A percentile compares a stretch with the other conserved stretches of the same genome.
phyloP scores from a whole-genome alignment of 495 filamentous ascomycete genomes.

The Collariella sp. region DNA sequence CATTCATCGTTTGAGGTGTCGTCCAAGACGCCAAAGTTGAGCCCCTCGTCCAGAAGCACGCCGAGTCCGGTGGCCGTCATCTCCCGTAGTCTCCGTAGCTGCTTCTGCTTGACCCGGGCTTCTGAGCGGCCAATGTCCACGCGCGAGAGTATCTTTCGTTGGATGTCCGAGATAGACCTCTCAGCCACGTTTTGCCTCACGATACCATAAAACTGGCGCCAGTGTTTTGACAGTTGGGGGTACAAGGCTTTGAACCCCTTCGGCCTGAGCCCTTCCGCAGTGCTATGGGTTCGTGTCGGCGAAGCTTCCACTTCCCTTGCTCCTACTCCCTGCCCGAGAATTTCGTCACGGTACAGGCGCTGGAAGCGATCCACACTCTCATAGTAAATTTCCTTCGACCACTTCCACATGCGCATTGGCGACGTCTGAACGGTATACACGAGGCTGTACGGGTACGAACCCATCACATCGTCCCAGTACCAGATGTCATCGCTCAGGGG shows the following conservation, averaged over 20 bases:
- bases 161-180: constrained; percentile 51
- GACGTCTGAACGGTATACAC: constrained; percentile 77
- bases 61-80: constrained; percentile 81
- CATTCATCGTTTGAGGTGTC: constrained; percentile 49
- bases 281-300: not conserved
- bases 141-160: constrained; percentile 55
- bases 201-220: constrained; percentile 73
- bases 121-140: constrained; percentile 62
- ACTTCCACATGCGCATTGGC: constrained; percentile 60
- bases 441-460: constrained; percentile 59
- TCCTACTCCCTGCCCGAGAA: not conserved
- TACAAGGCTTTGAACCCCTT: not conserved
- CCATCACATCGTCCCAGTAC: constrained; percentile 85
- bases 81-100: constrained; percentile 57
- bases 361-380: constrained; percentile 46
- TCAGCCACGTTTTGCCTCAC: constrained; percentile 61
- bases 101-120: constrained; percentile 57
- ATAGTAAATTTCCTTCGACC: constrained; percentile 52
- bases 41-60: constrained; percentile 71
- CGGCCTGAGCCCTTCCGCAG: not conserved
- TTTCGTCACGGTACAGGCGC: constrained; percentile 14
- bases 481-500: constrained; percentile 72
- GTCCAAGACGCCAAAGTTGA: constrained; percentile 48
- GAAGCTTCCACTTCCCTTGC: not conserved
- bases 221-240: constrained; percentile 43